Evolutionary conservation across 331 rosid species (phyloP), one percentile per base, ranked within the genome.

Genomic region (Telfairia occidentalis): DNA sequence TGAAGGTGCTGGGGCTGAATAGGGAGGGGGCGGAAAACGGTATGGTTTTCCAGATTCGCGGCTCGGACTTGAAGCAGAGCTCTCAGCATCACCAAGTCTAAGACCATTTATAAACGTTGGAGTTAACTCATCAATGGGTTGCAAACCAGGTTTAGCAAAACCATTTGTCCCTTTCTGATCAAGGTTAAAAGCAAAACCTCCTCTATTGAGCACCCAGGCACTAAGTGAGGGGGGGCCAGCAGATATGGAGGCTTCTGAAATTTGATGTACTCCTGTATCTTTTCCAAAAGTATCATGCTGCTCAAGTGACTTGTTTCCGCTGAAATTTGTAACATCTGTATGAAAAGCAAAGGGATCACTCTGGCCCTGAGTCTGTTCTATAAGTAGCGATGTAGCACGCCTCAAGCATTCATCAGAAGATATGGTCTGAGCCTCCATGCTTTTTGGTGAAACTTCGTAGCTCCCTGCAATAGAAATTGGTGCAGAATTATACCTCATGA

Each of bases 211-310:
- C 72, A 95, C 97, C 99, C 99, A 95, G 71, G 92, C 97, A 82
- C 30, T 92, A 49, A 95, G 97, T 1, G 97, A 95, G 10, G 99
- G 99, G 80, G 93, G 97, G 30, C 99, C 97, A 16, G 97, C 85
- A 2, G 84, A 70, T 76, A 91, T 81, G 46, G 84, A 84, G 38
- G 80, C 77, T 71, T 85, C 90, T 9, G 83, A 66, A 28, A 60
- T 79, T 13, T 82, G 81, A 63, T 70, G 83, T 38, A 52, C 49
- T 38, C 45, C 71, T 52, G 91, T 64, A 73, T 87, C 89, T 82
- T 77, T 87, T 73, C 81, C 37, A 42, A 71, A 61, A 74, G 82
- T 59, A 77, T 89, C 90, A 50, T 65, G 85, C 75, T 72, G 91
- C 79, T 83, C 81, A 76, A 75, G 73, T 15, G 84, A 58, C 50